Evolutionary conservation across 768 basidiomycete genomes (phyloP).

Genomic region (Boletus vermiculosoides): DNA sequence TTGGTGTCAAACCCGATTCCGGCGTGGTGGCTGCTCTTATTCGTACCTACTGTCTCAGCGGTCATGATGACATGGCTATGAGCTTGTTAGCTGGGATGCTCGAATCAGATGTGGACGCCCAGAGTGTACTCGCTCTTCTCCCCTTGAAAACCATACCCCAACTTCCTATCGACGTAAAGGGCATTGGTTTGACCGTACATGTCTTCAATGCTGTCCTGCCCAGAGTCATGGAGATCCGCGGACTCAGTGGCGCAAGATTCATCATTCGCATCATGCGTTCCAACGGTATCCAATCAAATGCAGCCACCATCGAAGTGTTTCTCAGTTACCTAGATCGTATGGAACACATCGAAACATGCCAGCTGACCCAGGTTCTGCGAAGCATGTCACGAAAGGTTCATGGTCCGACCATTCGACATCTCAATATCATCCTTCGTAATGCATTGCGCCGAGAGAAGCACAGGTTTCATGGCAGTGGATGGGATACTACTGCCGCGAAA

Average conservation of each 20-base stretch:
- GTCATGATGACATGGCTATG: slow-evolving; percentile 50
- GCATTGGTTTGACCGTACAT: slow-evolving; percentile 37
- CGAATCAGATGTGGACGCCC: slow-evolving; percentile 26
- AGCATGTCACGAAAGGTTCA: slow-evolving; percentile 41
- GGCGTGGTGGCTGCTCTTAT: slow-evolving; percentile 53
- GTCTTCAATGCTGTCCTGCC: slow-evolving; percentile 64
- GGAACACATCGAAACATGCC: slow-evolving; percentile 43
- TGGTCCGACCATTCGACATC: slow-evolving; percentile 52
- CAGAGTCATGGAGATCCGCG: slow-evolving; percentile 47
- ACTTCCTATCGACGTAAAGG: slow-evolving; percentile 30
- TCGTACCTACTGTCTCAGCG: slow-evolving; percentile 50
- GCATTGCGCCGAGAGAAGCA: slow-evolving; percentile 54
- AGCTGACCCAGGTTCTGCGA: slow-evolving; percentile 48
- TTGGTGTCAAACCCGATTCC: slow-evolving; percentile 45
- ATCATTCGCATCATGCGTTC: slow-evolving; percentile 57
- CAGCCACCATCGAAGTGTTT: slow-evolving; percentile 54
- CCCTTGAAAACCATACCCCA: slow-evolving; percentile 15
- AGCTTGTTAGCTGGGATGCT: slow-evolving; percentile 51
- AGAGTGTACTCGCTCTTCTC: slow-evolving; percentile 20
- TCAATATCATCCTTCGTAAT: slow-evolving; percentile 54
- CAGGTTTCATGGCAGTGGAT: slow-evolving; percentile 43
- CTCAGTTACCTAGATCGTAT: slow-evolving; percentile 48
- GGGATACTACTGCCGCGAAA: slow-evolving; percentile 42
- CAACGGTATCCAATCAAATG: slow-evolving; percentile 50
- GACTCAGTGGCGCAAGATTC: slow-evolving; percentile 45